Evolutionary conservation across 495 filamentous ascomycete genomes (phyloP), one percentile per base, ranked within the genome.

Genomic region (Astrothelium subdiscretum): DNA sequence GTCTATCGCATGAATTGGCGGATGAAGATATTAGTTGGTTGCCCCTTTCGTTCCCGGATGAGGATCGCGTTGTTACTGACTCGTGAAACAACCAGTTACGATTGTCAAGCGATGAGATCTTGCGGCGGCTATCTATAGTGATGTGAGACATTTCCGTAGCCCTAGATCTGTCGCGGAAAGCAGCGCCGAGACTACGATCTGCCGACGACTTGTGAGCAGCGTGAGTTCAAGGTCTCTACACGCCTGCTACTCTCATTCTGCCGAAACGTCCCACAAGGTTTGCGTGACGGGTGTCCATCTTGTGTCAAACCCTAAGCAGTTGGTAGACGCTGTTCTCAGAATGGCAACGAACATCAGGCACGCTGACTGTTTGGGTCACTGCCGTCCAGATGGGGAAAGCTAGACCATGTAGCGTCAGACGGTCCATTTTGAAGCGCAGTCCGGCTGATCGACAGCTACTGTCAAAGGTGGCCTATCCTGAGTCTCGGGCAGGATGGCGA

Each of bases 91-190:
- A 29, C 48, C 73, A 95, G 91, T 97, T 68, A 95, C 92, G 24
- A 96, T 97, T 77, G 79, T 97, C 73, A 97, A 97, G 79, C 87
- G 89, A 77, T 97, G 85, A 88, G 58, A 63, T 31, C 31, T 59
- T 31, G n/a, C 35, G 35, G 31, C 51, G 61, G 22, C 44, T 8
- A 38, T 54, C 24, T n/a, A 2, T 26, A 8, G 22, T 3, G 22
- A 54, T 54, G 5, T 27, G 48, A 54, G 48, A 27, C 48, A 29
- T 27, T 1, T 54, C 22, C 48, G 20, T 54, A 24, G 24, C 2
- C 8, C 24, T 29, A 20, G 48, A 54, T 54, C 48, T 54, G 22
- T 54, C 24, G 10, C 20, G 24, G 20, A 54, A 54, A 29, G n/a
- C 20, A 26, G 5, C 24, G 48, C 29, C 48, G 24, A 54, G 8